Base-by-base conservation (phyloP, 345 rosid species). In the Bruguiera parviflora region DNA sequence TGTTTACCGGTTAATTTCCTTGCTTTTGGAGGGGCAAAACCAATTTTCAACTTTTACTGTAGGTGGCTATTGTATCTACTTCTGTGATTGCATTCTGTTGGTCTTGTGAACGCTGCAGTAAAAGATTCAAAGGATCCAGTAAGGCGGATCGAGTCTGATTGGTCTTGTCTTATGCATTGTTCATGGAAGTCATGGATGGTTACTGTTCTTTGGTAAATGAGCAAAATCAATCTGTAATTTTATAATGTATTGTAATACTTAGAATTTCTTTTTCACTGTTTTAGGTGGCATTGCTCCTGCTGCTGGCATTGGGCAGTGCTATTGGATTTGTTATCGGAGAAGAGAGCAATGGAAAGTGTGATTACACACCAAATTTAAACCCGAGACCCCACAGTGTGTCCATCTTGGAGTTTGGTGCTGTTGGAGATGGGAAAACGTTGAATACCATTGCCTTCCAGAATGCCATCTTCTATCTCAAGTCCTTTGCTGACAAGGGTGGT, bases 401-500 rank as follows among this genome's bases (percentile, higher is more conserved):
- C 2, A 94, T 91, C 22, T 79, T 77, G 58, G 98, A 94, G 81
- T 94, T 94, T 67, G 95, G 98, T 60, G 98, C 97, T 39, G 96
- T 89, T 32, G 98, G 96, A 61, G 96, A 94, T 32, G 91, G 97
- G 35, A 91, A 88, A 77, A 75, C 86, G 5, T 71, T 89, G 70
- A 94, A 91, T 69, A 91, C 97, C 16, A 63, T 94, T 53, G 95
- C 99, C 33, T 91, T 94, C 69, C 96, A 91, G 35, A 94, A 94
- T 74, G 98, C 98, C 58, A 80, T 94, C 66, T 94, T 94, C 83
- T 94, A 91, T 74, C 89, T 89, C 29, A 94, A 94, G 81, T 94
- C 98, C 0, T 94, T 94, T 57, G 92, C 97, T 0, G 97, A 94
- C 71, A 94, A 94, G 76, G 98, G 98, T 18, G 98, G 98, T 28